Evolutionary conservation across 2,329 filamentous ascomycete species (phyloP).

Genomic region (Sphaerostilbella broomeana): DNA sequence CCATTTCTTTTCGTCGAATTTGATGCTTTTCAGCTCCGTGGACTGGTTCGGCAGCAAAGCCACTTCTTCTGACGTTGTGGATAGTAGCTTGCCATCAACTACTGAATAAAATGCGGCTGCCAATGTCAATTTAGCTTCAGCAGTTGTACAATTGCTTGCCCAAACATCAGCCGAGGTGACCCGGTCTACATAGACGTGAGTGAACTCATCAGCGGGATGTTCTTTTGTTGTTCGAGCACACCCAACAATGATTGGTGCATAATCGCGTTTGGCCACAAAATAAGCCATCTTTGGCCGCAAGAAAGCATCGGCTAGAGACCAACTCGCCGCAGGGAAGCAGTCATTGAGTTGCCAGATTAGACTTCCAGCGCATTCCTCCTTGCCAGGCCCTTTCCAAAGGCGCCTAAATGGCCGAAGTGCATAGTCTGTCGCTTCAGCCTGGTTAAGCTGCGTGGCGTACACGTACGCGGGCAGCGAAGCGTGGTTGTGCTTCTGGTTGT

Average conservation of each 20-base stretch:
- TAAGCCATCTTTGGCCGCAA: conserved; percentile 8
- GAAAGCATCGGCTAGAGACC: conserved; percentile 5
- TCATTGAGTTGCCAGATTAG: conserved; percentile 8
- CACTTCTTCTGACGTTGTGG: background rate
- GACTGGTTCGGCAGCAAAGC: conserved; percentile 5
- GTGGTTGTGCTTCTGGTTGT: conserved; percentile 6
- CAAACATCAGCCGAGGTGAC: conserved; percentile 1
- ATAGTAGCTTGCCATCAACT: conserved; percentile 1
- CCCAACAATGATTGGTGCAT: conserved; percentile 1
- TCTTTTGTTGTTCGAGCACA: conserved; percentile 1
- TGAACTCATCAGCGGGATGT: conserved; percentile 3
- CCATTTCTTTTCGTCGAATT: conserved; percentile 2
- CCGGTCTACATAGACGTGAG: background rate
- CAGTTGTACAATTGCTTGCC: conserved; percentile 2
- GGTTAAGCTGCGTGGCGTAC: conserved; percentile 9
- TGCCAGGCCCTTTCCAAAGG: conserved; percentile 5
- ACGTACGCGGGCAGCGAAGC: conserved; percentile 2
- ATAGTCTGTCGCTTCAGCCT: conserved; percentile 9
- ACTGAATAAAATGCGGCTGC: conserved; percentile 1
- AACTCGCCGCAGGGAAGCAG: conserved; percentile 7
- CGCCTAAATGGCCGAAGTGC: conserved; percentile 2
- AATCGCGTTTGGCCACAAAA: conserved; percentile 5
- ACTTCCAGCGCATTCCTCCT: conserved; percentile 5
- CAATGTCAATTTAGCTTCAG: background rate
- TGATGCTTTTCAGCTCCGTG: background rate